Percentiles rank a stretch among this genome's conserved stretches.
These are phyloP conservation scores for Triangularia setosa DNA, from an alignment of 2,329 filamentous ascomycete genomes.

Conservation along the genomic window DNA sequence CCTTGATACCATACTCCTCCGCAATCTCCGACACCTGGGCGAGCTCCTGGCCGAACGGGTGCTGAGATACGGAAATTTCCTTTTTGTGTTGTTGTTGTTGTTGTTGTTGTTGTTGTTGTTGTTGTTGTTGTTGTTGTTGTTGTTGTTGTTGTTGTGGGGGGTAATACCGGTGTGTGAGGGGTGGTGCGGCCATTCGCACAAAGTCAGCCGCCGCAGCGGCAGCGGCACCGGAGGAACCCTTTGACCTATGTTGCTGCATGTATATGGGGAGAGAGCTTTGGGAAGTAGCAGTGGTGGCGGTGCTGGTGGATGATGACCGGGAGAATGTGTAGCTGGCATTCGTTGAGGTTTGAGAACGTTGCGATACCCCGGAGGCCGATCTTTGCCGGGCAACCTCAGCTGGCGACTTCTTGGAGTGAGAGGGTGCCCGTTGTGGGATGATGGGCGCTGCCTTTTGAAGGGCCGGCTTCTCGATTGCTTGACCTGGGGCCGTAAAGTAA, in stretches of 20 bases:
- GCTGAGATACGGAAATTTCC: constrained; percentile 47
- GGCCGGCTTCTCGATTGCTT: constrained; percentile 39
- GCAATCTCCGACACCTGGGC: constrained; percentile 90
- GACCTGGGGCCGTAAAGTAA: constrained; percentile 55
- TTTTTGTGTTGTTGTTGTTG: constrained; percentile 37
- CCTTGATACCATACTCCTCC: constrained; percentile 73
- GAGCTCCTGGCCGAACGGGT: constrained; percentile 86
- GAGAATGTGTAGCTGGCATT: constrained; percentile 56
- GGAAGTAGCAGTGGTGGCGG: constrained; percentile 42
- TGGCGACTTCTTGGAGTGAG: constrained; percentile 81
- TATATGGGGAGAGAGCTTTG: constrained; percentile 30
- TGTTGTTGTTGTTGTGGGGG: constrained; percentile 25
- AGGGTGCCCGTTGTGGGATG: constrained; percentile 74
- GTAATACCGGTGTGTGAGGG: constrained; percentile 16
- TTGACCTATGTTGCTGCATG: constrained; percentile 25
- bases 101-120: constrained; percentile 25
- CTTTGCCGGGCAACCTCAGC: constrained; percentile 58
- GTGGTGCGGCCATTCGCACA: constrained; percentile 29
- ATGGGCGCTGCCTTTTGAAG: constrained; percentile 51
- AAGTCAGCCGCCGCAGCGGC: constrained; percentile 29
- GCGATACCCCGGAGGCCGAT: constrained; percentile 49
- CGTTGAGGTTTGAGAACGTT: constrained; percentile 50
- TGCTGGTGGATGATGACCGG: constrained; percentile 53
- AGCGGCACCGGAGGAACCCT: constrained; percentile 25
- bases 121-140: too few species aligned